A percentile compares a stretch with the other conserved stretches of the same genome.
These are phyloP conservation scores for Flaveria brownii DNA, from an alignment of 129 eudicot genomes.

Conservation along the genomic window DNA sequence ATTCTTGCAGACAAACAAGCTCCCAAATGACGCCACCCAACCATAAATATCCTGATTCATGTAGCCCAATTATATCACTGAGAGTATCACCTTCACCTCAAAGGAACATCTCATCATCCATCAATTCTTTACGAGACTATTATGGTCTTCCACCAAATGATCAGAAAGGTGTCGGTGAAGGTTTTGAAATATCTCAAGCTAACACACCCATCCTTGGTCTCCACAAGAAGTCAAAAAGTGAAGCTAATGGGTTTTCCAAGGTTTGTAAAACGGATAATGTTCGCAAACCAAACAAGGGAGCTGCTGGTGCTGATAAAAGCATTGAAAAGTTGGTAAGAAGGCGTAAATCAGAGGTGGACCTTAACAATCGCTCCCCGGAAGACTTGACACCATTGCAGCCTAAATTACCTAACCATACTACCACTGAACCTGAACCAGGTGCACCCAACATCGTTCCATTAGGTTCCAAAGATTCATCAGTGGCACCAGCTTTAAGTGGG, in stretches of 20 bases:
- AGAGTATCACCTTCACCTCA: constrained; percentile 61
- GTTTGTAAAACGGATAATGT: constrained; percentile 20
- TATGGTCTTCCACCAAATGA: constrained; percentile 54
- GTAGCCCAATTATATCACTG: constrained; percentile 62
- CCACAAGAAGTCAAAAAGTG: constrained; percentile 62
- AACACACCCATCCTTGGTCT: constrained; percentile 50
- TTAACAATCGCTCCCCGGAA: constrained; percentile 51
- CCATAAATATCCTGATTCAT: constrained; percentile 60
- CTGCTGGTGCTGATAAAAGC: constrained; percentile 41
- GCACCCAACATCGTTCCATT: constrained; percentile 30
- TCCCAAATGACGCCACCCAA: constrained; percentile 51
- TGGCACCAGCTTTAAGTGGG: constrained; percentile 39
- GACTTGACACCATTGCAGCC: constrained; percentile 61
- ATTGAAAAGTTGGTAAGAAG: constrained; percentile 50
- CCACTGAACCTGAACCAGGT: constrained; percentile 44
- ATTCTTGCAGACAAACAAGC: constrained; percentile 53
- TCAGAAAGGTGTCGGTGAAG: constrained; percentile 38
- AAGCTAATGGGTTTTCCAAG: constrained; percentile 46
- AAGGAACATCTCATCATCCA: constrained; percentile 53
- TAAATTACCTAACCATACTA: constrained; percentile 44
- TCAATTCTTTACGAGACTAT: constrained; percentile 63
- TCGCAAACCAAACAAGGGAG: constrained; percentile 33
- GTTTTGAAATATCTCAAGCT: constrained; percentile 51
- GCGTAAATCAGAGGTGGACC: constrained; percentile 67
- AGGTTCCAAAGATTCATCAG: constrained; percentile 42